phyloP scores from a whole-genome alignment of 192 early-diverging fungal genomes.

The Coemansia sp. region DNA sequence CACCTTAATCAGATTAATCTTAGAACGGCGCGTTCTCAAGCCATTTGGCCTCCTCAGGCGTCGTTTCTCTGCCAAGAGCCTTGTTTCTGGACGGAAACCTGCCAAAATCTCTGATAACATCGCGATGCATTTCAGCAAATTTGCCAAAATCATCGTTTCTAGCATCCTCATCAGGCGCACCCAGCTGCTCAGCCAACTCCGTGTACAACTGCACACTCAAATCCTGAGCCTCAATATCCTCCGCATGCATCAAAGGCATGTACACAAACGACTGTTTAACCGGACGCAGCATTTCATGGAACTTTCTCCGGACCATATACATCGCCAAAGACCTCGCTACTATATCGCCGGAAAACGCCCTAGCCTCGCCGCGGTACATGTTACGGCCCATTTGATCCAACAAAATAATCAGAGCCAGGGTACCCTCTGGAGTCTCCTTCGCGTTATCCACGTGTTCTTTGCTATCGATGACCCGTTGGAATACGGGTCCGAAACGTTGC shows the following conservation, averaged over 20 bases:
- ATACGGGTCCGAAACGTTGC: slow-evolving; percentile 19
- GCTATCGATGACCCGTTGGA: slow-evolving; percentile 14
- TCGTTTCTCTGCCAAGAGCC: slow-evolving; percentile 55
- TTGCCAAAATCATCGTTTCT: slow-evolving; percentile 35
- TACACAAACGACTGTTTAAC: slow-evolving; percentile 58
- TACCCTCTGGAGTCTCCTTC: slow-evolving; percentile 44
- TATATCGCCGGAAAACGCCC: slow-evolving; percentile 58
- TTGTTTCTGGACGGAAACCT: slow-evolving; percentile 64
- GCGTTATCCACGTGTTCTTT: slow-evolving; percentile 38
- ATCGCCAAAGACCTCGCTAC: slow-evolving; percentile 56
- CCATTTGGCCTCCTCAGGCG: slow-evolving; percentile 58
- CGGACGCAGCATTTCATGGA: slow-evolving; percentile 54
- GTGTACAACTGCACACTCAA: slow-evolving; percentile 54
- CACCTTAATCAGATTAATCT: neutral
- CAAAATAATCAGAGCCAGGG: slow-evolving; percentile 55
- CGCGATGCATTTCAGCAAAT: slow-evolving; percentile 52
- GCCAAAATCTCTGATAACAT: slow-evolving; percentile 61
- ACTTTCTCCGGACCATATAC: slow-evolving; percentile 53
- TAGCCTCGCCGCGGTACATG: slow-evolving; percentile 59
- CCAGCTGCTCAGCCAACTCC: slow-evolving; percentile 43
- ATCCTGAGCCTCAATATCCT: slow-evolving; percentile 61
- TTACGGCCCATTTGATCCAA: slow-evolving; percentile 68
- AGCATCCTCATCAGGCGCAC: slow-evolving; percentile 37
- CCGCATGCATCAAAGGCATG: slow-evolving; percentile 66
- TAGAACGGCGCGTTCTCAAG: slow-evolving; percentile 43